These are phyloP conservation scores for Penicillium hesseltinei DNA, from an alignment of 2,329 filamentous ascomycete genomes.

Conservation along the genomic window DNA sequence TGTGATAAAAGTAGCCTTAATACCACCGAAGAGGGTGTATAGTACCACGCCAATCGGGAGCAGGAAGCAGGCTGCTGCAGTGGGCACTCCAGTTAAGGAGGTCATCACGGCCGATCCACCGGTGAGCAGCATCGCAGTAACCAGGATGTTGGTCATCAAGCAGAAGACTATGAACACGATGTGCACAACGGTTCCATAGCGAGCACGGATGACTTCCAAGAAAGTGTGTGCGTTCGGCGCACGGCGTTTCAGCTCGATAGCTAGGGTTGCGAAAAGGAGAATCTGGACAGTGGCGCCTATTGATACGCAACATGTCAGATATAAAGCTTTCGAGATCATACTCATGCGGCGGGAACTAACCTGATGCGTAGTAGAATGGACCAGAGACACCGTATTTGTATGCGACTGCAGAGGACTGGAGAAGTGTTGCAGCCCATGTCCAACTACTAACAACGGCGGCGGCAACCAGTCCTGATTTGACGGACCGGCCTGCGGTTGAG, in stretches of 20 bases:
- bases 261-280: slow-evolving; percentile 82
- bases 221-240: slow-evolving; percentile 85
- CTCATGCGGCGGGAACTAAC: slow-evolving; percentile 40
- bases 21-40: slow-evolving; percentile 72
- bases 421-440: slow-evolving; percentile 85
- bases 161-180: slow-evolving; percentile 79
- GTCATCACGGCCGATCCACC: slow-evolving; percentile 75
- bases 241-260: slow-evolving; percentile 82
- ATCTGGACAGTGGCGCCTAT: slow-evolving; percentile 77
- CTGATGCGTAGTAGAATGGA: slow-evolving; percentile 66
- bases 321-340: slow-evolving; percentile 21
- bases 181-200: slow-evolving; percentile 73
- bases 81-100: slow-evolving; percentile 70
- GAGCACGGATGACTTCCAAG: slow-evolving; percentile 76
- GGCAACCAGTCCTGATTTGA: slow-evolving; percentile 84
- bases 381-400: slow-evolving; percentile 72
- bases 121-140: slow-evolving; percentile 84
- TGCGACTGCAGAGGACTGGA: slow-evolving; percentile 77
- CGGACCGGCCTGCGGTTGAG: slow-evolving; percentile 79
- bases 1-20: slow-evolving; percentile 84
- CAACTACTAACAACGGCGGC: slow-evolving; percentile 89
- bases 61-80: slow-evolving; percentile 79
- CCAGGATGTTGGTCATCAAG: slow-evolving; percentile 79
- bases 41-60: slow-evolving; percentile 76
- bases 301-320: slow-evolving; percentile 54